Evolutionary conservation across 495 filamentous ascomycete species (phyloP).

Genomic region (Aspergillus funiculosus): DNA sequence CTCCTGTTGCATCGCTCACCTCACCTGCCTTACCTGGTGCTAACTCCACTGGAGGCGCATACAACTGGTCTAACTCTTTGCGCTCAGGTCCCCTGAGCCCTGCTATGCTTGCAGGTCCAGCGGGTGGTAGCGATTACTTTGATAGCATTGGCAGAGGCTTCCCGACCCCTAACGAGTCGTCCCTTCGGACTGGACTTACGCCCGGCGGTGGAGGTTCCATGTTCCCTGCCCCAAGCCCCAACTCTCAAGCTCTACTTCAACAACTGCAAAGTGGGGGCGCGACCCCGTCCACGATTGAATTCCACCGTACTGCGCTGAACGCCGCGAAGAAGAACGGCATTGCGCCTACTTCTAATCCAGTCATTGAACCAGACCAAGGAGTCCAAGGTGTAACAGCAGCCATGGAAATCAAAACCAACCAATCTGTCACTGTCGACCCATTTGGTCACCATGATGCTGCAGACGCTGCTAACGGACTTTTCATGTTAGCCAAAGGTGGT

Average conservation of each 20-base stretch:
- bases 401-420: conserved; percentile 47
- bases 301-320: conserved; percentile 85
- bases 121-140: conserved; percentile 70
- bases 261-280: conserved; percentile 73
- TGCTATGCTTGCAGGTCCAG: conserved; percentile 90
- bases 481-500: conserved; percentile 72
- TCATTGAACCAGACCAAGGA: conserved; percentile 45
- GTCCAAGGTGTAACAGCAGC: conserved; percentile 30
- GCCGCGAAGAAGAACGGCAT: conserved; percentile 58
- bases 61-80: conserved; percentile 80
- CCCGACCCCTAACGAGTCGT: conserved; percentile 96
- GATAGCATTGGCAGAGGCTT: conserved; percentile 79
- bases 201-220: conserved; percentile 96
- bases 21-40: conserved; percentile 79
- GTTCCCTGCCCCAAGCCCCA: conserved; percentile 90
- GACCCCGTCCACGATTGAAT: conserved; percentile 87
- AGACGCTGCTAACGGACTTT: conserved; percentile 92
- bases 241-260: conserved; percentile 72
- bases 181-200: conserved; percentile 83
- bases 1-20: conserved; percentile 83
- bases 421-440: conserved; percentile 46
- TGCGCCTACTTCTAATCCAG: conserved; percentile 47
- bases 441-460: conserved; percentile 84
- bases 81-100: conserved; percentile 91
- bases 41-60: conserved; percentile 52